Evolutionary conservation across 495 filamentous ascomycete genomes (phyloP).

Genomic region (Baudoinia panamericana): DNA sequence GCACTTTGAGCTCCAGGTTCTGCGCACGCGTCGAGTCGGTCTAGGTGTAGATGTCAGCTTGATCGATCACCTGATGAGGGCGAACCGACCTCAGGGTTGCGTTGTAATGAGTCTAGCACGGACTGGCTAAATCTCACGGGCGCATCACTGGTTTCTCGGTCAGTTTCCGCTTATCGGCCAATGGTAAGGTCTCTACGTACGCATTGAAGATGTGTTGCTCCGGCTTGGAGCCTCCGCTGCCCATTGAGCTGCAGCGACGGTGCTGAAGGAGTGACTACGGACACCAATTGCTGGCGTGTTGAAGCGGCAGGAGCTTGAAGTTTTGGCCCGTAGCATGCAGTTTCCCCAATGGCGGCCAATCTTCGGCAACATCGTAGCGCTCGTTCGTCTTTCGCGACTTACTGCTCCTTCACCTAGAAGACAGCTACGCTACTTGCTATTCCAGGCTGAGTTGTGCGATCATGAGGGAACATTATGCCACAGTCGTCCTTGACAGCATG

Average conservation of each 20-base stretch:
- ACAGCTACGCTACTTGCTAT: too few species aligned
- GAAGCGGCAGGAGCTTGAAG: conserved; percentile 1
- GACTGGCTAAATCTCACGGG: conserved; percentile 78
- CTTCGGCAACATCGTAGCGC: neutral
- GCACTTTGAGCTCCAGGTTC: conserved; percentile 73
- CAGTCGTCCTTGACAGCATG: conserved; percentile 29
- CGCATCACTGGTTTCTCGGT: conserved; percentile 46
- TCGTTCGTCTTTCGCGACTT: too few species aligned
- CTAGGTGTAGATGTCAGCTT: too few species aligned
- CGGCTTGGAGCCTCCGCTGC: conserved; percentile 27
- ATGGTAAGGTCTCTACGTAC: conserved; percentile 20
- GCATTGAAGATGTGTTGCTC: conserved; percentile 30
- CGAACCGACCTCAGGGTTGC: conserved; percentile 62
- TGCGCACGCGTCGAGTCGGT: conserved; percentile 76
- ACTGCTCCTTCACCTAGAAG: too few species aligned
- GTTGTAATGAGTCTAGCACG: conserved; percentile 68
- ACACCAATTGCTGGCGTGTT: neutral
- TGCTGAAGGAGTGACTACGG: neutral
- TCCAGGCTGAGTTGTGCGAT: too few species aligned
- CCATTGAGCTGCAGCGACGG: conserved; percentile 29
- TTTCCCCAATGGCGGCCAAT: conserved; percentile 2
- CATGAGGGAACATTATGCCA: conserved; percentile 18
- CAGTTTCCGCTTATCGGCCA: too few species aligned
- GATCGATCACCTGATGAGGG: too few species aligned
- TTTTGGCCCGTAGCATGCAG: conserved; percentile 2